Evolutionary conservation across 2,329 filamentous ascomycete species (phyloP).

Genomic region (Fusarium sp.): DNA sequence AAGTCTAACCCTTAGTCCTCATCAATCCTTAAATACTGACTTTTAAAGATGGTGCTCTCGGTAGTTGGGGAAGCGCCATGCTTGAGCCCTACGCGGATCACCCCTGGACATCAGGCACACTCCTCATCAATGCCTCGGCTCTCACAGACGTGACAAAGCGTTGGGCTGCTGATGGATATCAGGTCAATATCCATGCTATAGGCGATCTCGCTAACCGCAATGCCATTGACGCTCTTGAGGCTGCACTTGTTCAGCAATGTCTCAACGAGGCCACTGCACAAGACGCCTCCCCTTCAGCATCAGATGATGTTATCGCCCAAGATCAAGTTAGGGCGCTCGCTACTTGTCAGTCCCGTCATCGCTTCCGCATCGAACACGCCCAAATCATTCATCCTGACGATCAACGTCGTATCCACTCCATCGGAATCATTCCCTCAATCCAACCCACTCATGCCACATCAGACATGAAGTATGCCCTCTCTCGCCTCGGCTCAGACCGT

Average conservation of each 20-base stretch:
- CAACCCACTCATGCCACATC: conserved; percentile 80
- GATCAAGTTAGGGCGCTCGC: conserved; percentile 47
- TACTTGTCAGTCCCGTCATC: conserved; percentile 64
- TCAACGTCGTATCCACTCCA: conserved; percentile 66
- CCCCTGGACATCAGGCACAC: conserved; percentile 69
- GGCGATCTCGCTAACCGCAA: conserved; percentile 76
- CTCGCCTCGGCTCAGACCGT: conserved; percentile 68
- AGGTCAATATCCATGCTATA: conserved; percentile 80
- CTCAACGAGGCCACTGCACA: conserved; percentile 48
- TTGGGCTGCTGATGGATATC: conserved; percentile 72
- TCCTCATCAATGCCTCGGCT: conserved; percentile 73
- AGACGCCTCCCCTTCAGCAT: conserved; percentile 15
- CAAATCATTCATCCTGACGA: conserved; percentile 77
- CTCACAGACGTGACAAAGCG: conserved; percentile 64
- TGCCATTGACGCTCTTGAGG: conserved; percentile 72
- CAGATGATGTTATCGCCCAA: conserved; percentile 3
- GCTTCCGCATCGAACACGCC: conserved; percentile 77
- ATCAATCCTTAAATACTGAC: conserved; percentile 5
- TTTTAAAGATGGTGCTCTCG: conserved; percentile 72
- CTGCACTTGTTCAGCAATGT: conserved; percentile 66
- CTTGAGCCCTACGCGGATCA: conserved; percentile 77
- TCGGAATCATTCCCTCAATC: conserved; percentile 75
- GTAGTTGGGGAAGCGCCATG: conserved; percentile 78
- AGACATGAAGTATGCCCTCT: conserved; percentile 75
- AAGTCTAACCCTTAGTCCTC: conserved; percentile 26